Percentiles rank a stretch among this genome's conserved stretches.
These are phyloP conservation scores for Suhomyces canberraensis DNA, from an alignment of 805 yeast genomes.

Conservation along the genomic window DNA sequence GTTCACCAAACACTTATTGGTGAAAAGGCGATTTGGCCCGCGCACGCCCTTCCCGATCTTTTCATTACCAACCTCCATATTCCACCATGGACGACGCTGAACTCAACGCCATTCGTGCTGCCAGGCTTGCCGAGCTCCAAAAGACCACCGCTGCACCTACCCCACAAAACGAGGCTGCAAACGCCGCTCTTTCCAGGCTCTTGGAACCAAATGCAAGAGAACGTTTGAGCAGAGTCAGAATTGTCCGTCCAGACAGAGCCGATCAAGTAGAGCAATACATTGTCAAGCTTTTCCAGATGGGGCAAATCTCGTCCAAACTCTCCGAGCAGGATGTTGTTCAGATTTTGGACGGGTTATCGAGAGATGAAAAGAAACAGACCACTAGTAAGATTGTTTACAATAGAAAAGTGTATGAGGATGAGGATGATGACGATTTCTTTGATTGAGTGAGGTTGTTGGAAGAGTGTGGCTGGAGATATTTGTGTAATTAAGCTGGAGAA, in stretches of 20 bases:
- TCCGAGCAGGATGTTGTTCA: constrained; percentile 79
- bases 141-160: constrained; percentile 30
- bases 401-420: constrained; percentile 9
- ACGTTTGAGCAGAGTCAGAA: constrained; percentile 76
- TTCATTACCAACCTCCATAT: background rate
- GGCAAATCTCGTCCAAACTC: constrained; percentile 72
- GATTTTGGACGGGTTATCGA: constrained; percentile 76
- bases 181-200: constrained; percentile 56
- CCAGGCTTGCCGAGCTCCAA: constrained; percentile 84
- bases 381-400: constrained; percentile 58
- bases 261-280: constrained; percentile 81
- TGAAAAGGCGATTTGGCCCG: no score
- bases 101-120: constrained; percentile 85
- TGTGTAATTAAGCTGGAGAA: no score
- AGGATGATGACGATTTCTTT: constrained; percentile 14
- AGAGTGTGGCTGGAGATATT: no score
- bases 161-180: constrained; percentile 36
- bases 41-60: no score
- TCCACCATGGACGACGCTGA: constrained; percentile 77
- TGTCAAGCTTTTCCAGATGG: constrained; percentile 67
- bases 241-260: constrained; percentile 91
- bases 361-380: constrained; percentile 60
- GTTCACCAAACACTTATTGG: no score
- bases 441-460: no score
- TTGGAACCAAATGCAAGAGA: constrained; percentile 84